Percentiles rank a stretch among this genome's conserved stretches.
These are phyloP conservation scores for Keithomyces neogunnii DNA, from an alignment of 2,329 filamentous ascomycete genomes.

Conservation along the genomic window DNA sequence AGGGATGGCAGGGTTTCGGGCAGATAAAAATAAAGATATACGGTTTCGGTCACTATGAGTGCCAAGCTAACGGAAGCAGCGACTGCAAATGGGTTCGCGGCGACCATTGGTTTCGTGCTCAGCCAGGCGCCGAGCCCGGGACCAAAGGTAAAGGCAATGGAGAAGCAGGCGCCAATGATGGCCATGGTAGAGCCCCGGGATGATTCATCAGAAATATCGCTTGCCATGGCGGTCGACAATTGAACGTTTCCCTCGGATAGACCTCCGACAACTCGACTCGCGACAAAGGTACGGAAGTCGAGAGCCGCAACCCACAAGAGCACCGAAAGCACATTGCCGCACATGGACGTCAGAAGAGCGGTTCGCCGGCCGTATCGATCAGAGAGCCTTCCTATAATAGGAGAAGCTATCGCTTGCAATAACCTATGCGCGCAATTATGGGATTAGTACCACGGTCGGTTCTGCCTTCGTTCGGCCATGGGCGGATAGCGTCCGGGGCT, in stretches of 20 bases:
- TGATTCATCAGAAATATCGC: constrained; percentile 83
- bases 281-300: constrained; percentile 92
- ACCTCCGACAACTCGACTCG: constrained; percentile 86
- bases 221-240: constrained; percentile 90
- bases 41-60: constrained; percentile 77
- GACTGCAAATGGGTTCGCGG: constrained; percentile 86
- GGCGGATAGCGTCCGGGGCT: neutral
- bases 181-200: constrained; percentile 90
- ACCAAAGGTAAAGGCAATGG: constrained; percentile 92
- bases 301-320: constrained; percentile 88
- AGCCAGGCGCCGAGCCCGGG: constrained; percentile 85
- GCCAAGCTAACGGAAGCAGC: constrained; percentile 82
- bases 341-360: constrained; percentile 85
- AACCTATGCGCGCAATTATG: constrained; percentile 41
- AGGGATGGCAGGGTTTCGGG: constrained; percentile 75
- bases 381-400: constrained; percentile 80
- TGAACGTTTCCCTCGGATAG: constrained; percentile 96
- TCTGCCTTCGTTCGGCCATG: neutral
- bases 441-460: neutral
- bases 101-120: constrained; percentile 66
- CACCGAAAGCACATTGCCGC: constrained; percentile 85
- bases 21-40: constrained; percentile 75
- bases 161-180: constrained; percentile 92
- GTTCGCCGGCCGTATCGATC: constrained; percentile 82
- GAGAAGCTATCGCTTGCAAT: constrained; percentile 85